These are phyloP conservation scores for Fusarium zealandicum DNA, from an alignment of 2,329 filamentous ascomycete species.

Conservation along the genomic window DNA sequence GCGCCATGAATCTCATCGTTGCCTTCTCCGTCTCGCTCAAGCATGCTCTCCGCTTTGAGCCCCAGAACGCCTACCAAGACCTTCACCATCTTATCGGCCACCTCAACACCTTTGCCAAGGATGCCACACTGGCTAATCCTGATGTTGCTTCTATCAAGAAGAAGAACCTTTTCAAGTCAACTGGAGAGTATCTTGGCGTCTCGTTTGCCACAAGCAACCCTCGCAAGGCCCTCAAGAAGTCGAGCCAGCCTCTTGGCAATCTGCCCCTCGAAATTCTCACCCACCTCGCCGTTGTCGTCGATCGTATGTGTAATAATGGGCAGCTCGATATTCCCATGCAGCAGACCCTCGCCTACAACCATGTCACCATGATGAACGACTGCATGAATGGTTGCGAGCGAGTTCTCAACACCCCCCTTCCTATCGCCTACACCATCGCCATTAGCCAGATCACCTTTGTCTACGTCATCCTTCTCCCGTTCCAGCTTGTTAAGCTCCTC, in stretches of 20 bases:
- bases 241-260: conserved; percentile 77
- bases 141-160: conserved; percentile 46
- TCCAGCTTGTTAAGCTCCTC: conserved; percentile 73
- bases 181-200: conserved; percentile 77
- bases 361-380: conserved; percentile 72
- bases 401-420: conserved; percentile 81
- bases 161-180: conserved; percentile 65
- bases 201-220: conserved; percentile 81
- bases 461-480: conserved; percentile 81
- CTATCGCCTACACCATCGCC: conserved; percentile 82
- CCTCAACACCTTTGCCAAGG: conserved; percentile 76
- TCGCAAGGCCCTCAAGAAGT: conserved; percentile 76
- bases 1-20: conserved; percentile 78
- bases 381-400: conserved; percentile 76
- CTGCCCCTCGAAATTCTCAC: conserved; percentile 83
- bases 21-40: conserved; percentile 81
- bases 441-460: conserved; percentile 88
- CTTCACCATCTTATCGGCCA: conserved; percentile 73
- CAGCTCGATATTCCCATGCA: conserved; percentile 65
- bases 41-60: conserved; percentile 84
- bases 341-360: conserved; percentile 67
- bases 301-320: conserved; percentile 63
- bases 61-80: conserved; percentile 79
- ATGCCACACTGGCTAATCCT: conserved; percentile 53
- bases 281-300: conserved; percentile 72